Base-by-base conservation (phyloP, 768 basidiomycete genomes). In the Amanita pallidorosea region DNA sequence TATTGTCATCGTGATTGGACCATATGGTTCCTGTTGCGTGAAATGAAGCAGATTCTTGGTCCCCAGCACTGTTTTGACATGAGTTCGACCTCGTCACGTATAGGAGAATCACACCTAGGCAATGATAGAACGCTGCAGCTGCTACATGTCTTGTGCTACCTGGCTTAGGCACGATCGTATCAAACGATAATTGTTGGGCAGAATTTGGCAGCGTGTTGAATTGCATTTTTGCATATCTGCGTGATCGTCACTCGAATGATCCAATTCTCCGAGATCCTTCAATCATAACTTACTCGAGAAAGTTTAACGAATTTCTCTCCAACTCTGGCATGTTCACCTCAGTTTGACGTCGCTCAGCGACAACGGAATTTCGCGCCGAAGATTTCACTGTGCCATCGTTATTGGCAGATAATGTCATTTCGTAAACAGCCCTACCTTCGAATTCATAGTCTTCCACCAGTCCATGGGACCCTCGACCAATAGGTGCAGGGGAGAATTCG, bases 61-160 rank as follows among this genome's bases (percentile, higher is more conserved):
- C 9, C 79, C 76, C 42, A 92, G 74, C 48, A 87, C 89, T 92
- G 55, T 35, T 41, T 49, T 22, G 13, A 33, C 43, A 31, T 52
- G 38, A 54, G 41, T 15, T 49, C 42, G 38, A 51, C 36, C 50
- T 40, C 33, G 29, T 40, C 49, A 18, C 13, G 57, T 65, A 33
- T 20, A 27, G 49, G 51, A 22, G 29, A 13, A 45, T 49, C 35
- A 48, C 53, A 89, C 89, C 88, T 38, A 92, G 72, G 61, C 88
- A 89, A 56, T 92, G 87, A 63, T 92, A 88, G 62, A 92, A 83
- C 4, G 81, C 89, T 13, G 85, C 79, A 7, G 88, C 81, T 8
- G 86, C 89, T 34, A 91, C 84, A 60, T 82, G 86, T 8, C 77
- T 73, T 4, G 83, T 86, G 57, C 83, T 88, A 1, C 83, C 77